phyloP scores from a whole-genome alignment of 352 stramenopile genomes.

The Phytophthora gonapodyides region DNA sequence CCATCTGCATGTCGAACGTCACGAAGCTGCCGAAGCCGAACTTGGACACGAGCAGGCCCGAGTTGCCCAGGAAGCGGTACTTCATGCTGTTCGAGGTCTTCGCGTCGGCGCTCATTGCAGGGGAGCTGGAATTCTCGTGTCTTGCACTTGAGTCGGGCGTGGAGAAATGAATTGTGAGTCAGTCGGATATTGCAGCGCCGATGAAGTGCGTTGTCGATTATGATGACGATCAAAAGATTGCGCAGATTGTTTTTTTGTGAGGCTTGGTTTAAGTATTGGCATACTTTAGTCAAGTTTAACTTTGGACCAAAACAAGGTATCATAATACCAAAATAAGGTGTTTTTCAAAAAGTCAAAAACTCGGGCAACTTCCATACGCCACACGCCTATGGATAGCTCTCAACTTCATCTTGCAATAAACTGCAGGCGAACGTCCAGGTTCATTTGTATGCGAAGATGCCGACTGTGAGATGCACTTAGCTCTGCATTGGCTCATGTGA shows the following conservation, averaged over 20 bases:
- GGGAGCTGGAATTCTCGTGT: not conserved
- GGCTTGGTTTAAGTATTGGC: not conserved
- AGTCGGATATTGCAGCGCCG: not conserved
- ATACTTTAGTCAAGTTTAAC: not conserved
- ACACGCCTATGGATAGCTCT: no score
- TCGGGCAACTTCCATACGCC: no score
- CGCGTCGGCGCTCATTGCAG: conserved; percentile 7
- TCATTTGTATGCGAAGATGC: no score
- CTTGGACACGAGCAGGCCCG: conserved; percentile 44
- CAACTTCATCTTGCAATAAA: no score
- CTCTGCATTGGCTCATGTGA: no score
- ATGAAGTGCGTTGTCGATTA: not conserved
- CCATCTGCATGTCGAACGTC: conserved; percentile 40
- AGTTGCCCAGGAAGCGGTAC: conserved; percentile 47
- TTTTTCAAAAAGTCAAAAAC: no score
- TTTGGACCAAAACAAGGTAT: conserved; percentile 5
- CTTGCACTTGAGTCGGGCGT: not conserved
- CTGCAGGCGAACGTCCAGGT: no score
- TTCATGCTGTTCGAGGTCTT: conserved; percentile 37
- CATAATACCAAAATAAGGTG: not conserved
- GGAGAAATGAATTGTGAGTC: conserved; percentile 21
- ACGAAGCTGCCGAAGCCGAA: conserved; percentile 46
- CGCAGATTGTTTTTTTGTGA: not conserved
- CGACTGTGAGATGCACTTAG: no score
- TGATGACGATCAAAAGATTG: conserved; percentile 19